Conservation (phyloP, 805 yeast genomes). For the Candida caryicola region DNA sequence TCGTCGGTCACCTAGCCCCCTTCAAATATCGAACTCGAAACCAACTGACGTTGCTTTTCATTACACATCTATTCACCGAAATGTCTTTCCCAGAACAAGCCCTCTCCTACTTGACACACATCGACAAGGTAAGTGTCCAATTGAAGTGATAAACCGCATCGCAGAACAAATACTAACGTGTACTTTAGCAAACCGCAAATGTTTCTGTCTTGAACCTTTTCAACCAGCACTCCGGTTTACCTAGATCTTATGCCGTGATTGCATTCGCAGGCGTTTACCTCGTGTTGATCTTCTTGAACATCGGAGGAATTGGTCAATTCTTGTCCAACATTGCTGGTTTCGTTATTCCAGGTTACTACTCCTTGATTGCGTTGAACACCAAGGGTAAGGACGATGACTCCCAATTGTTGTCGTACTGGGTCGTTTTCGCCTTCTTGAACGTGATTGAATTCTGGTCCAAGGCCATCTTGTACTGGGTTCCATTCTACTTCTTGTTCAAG, state of each 20-base stretch:
- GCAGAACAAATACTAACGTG: constrained; percentile 12
- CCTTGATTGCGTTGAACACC: constrained; percentile 81
- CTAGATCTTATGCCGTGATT: constrained; percentile 82
- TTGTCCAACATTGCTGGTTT: constrained; percentile 91
- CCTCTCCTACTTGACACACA: constrained; percentile 44
- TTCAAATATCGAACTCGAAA: not conserved
- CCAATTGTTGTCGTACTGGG: constrained; percentile 93
- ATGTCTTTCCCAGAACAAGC: constrained; percentile 46
- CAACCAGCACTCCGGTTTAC: constrained; percentile 50
- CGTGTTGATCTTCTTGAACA: constrained; percentile 76
- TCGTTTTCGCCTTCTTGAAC: constrained; percentile 89
- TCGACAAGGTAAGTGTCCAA: constrained; percentile 44
- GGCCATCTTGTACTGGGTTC: constrained; percentile 91
- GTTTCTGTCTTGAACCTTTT: constrained; percentile 32
- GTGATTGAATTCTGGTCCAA: constrained; percentile 95
- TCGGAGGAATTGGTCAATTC: constrained; percentile 94
- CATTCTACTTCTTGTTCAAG: constrained; percentile 94
- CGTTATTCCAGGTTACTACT: constrained; percentile 84
- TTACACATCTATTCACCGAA: constrained; percentile 21
- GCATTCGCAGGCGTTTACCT: constrained; percentile 67
- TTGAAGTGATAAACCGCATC: not conserved
- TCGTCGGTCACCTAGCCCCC: not conserved
- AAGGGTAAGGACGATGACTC: constrained; percentile 72
- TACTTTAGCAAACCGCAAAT: constrained; percentile 31
- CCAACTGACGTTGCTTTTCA: too few species aligned